A percentile compares a stretch with the other conserved stretches of the same genome.
Conservation (phyloP, 805 yeast genomes). For the Zygoascus flipseniorum region DNA sequence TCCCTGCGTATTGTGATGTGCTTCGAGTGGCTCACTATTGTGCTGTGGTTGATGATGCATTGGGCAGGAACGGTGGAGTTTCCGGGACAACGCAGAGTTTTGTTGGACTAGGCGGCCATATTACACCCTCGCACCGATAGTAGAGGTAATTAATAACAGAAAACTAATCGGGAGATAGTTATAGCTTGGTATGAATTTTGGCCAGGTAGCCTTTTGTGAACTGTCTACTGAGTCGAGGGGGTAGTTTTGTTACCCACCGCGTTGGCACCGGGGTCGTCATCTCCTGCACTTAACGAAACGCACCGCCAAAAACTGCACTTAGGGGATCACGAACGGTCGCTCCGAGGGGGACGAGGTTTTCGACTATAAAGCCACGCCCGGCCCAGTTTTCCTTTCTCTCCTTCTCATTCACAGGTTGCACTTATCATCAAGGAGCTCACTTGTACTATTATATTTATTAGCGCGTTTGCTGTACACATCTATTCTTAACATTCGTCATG, state of each 20-base stretch:
- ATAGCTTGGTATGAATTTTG: no score
- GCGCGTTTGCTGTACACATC: neutral
- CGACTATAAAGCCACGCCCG: neutral
- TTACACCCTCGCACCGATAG: no score
- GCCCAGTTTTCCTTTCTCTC: neutral
- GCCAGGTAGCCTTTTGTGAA: no score
- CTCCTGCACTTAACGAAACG: neutral
- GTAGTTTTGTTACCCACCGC: neutral
- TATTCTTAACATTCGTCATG: neutral
- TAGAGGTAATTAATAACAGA: no score
- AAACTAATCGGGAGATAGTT: no score
- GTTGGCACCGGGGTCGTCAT: neutral
- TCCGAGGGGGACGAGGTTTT: neutral
- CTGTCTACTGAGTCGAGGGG: no score
- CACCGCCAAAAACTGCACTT: neutral
- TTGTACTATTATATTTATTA: neutral
- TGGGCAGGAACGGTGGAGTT: no score
- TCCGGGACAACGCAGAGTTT: no score
- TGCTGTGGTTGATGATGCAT: no score
- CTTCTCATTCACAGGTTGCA: neutral
- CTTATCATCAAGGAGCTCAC: neutral
- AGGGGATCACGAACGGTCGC: neutral
- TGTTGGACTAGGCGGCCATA: no score
- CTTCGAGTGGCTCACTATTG: no score
- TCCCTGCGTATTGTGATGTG: neutral